Conservation (phyloP, 2,329 filamentous ascomycete species). For the Chrysoporthe deuterocubensis region DNA sequence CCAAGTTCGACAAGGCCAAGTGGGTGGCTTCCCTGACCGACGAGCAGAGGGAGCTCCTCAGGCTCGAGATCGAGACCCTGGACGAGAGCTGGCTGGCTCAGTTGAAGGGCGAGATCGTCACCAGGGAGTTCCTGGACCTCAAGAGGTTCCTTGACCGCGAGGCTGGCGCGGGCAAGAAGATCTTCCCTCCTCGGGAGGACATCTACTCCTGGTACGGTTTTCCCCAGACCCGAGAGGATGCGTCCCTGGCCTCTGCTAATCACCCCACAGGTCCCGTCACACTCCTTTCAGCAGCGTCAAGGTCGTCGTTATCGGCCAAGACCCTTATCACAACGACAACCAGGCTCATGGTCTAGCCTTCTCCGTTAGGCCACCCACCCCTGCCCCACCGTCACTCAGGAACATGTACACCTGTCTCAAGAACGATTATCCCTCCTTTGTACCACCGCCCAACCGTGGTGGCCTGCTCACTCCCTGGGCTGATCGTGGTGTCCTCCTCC, state of each 20-base stretch:
- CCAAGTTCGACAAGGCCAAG: constrained; percentile 83
- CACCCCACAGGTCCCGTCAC: constrained; percentile 81
- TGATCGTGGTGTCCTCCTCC: constrained; percentile 85
- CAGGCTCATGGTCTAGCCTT: constrained; percentile 97
- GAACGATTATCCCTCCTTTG: constrained; percentile 85
- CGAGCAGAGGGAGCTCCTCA: constrained; percentile 81
- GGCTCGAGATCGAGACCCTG: constrained; percentile 89
- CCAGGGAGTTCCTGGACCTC: constrained; percentile 79
- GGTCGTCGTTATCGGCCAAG: constrained; percentile 91
- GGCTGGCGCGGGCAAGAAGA: constrained; percentile 70
- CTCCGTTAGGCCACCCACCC: constrained; percentile 87
- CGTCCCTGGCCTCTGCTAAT: constrained; percentile 12
- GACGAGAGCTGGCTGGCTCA: constrained; percentile 89
- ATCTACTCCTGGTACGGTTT: constrained; percentile 88
- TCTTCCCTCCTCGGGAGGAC: constrained; percentile 87
- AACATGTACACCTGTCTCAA: constrained; percentile 93
- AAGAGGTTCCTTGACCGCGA: constrained; percentile 88
- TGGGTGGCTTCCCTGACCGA: constrained; percentile 81
- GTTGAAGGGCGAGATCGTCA: constrained; percentile 83
- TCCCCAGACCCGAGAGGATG: not conserved
- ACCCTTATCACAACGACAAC: constrained; percentile 94
- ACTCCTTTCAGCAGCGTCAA: constrained; percentile 89
- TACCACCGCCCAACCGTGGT: constrained; percentile 72
- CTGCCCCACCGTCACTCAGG: constrained; percentile 83
- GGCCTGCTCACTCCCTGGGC: constrained; percentile 94